A percentile compares a stretch with the other conserved stretches of the same genome.
Evolutionary conservation across 306 rosid genomes (phyloP).

Genomic region (Luffa acutangula): DNA sequence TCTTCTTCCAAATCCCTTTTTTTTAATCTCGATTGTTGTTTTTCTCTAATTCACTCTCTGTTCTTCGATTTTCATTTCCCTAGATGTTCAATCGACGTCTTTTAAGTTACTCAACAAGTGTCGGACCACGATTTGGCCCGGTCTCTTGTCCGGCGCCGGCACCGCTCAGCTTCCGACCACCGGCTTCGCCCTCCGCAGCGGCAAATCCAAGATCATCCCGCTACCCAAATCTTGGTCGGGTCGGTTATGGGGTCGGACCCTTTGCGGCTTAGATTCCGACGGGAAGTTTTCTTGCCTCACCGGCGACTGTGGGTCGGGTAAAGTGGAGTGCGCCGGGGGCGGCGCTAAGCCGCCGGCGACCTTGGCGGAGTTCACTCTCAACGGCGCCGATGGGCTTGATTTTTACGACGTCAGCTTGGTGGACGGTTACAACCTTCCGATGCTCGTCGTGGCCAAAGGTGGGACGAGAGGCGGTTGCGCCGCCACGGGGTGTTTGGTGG

Average conservation of each 20-base stretch:
- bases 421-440: conserved; percentile 88
- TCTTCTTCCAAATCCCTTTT: background rate
- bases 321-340: conserved; percentile 47
- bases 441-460: conserved; percentile 57
- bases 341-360: conserved; percentile 93
- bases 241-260: conserved; percentile 82
- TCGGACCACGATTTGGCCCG: conserved; percentile 77
- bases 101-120: conserved; percentile 82
- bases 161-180: conserved; percentile 65
- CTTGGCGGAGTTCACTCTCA: conserved; percentile 81
- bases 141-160: conserved; percentile 70
- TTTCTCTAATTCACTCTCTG: background rate
- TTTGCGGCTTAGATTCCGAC: conserved; percentile 38
- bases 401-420: conserved; percentile 94
- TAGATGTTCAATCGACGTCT: conserved; percentile 54
- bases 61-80: background rate
- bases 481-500: conserved; percentile 79
- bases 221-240: conserved; percentile 84
- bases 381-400: conserved; percentile 72
- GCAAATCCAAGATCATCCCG: conserved; percentile 38
- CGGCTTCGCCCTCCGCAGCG: conserved; percentile 53
- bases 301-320: conserved; percentile 81
- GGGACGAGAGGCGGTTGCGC: conserved; percentile 72
- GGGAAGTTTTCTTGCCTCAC: conserved; percentile 66
- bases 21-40: background rate